Conservation (phyloP, 805 yeast species). For the Yarrowia hollandica region DNA sequence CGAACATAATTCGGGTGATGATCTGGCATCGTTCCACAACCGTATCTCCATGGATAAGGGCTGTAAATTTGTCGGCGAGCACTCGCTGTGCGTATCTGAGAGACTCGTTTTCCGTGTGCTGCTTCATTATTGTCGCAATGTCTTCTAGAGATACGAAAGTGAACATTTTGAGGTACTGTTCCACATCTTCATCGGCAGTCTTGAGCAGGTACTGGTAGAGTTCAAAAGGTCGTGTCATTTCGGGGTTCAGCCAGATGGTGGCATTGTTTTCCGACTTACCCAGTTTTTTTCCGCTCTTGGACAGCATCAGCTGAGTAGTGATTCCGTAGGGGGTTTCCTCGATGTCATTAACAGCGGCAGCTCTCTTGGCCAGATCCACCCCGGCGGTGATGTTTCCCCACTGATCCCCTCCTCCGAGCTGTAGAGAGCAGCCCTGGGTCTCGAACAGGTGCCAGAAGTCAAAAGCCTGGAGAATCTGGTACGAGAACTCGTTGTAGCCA, state of each 20-base stretch:
- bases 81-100: slow-evolving; percentile 69
- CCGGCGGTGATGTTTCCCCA: slow-evolving; percentile 99
- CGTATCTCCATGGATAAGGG: slow-evolving; percentile 81
- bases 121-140: slow-evolving; percentile 53
- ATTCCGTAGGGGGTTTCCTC: slow-evolving; percentile 59
- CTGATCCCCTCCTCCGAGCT: slow-evolving; percentile 94
- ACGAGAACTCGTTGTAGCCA: slow-evolving; percentile 92
- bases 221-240: slow-evolving; percentile 75
- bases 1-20: slow-evolving; percentile 68
- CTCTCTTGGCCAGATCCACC: slow-evolving; percentile 55
- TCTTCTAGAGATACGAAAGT: slow-evolving; percentile 70
- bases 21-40: slow-evolving; percentile 60
- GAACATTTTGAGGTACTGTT: slow-evolving; percentile 66
- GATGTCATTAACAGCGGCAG: slow-evolving; percentile 33
- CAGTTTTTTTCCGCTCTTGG: slow-evolving; percentile 87
- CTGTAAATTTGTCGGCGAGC: slow-evolving; percentile 82
- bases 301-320: slow-evolving; percentile 86
- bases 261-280: slow-evolving; percentile 99
- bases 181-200: slow-evolving; percentile 73
- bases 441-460: slow-evolving; percentile 83
- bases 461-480: slow-evolving; percentile 89
- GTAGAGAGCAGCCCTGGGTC: slow-evolving; percentile 60
- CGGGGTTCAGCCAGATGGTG: slow-evolving; percentile 67
- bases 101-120: slow-evolving; percentile 62
- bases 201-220: slow-evolving; percentile 84